Evolutionary conservation across 1,139 yeast genomes (phyloP).

Genomic region (Zygoascus hellenicus): DNA sequence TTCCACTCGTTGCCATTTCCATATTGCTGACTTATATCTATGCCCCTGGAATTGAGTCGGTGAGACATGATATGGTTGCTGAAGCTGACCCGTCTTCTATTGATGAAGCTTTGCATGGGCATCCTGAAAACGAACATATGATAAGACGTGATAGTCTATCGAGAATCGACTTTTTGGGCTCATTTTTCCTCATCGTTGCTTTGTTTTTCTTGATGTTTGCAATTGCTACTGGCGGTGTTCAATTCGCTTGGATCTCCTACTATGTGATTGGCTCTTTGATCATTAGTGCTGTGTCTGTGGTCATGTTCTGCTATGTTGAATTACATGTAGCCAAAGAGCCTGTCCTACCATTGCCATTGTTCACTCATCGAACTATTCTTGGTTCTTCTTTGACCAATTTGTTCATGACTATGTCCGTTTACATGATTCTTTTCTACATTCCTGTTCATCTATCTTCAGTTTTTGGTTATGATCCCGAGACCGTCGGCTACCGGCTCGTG

Average conservation of each 20-base stretch:
- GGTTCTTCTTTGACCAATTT: constrained; percentile 64
- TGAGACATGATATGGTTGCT: constrained; percentile 8
- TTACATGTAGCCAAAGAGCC: constrained; percentile 56
- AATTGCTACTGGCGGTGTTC: constrained; percentile 63
- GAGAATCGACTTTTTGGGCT: constrained; percentile 69
- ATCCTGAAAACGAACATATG: constrained; percentile 9
- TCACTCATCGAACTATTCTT: constrained; percentile 52
- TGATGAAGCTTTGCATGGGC: constrained; percentile 15
- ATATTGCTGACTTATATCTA: constrained; percentile 33
- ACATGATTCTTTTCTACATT: constrained; percentile 52
- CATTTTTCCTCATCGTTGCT: constrained; percentile 51
- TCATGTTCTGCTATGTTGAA: constrained; percentile 44
- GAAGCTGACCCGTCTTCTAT: constrained; percentile 12
- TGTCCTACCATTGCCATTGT: constrained; percentile 54
- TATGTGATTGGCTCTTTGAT: constrained; percentile 34
- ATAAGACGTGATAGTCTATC: constrained; percentile 12
- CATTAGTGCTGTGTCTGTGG: constrained; percentile 28
- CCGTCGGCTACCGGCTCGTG: constrained; percentile 56
- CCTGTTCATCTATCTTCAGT: constrained; percentile 64
- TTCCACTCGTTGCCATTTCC: constrained; percentile 58
- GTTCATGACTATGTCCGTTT: constrained; percentile 54
- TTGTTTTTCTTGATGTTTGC: constrained; percentile 53
- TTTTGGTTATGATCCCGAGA: constrained; percentile 47
- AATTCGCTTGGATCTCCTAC: constrained; percentile 39
- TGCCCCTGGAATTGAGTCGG: constrained; percentile 14